phyloP scores from a whole-genome alignment of 441 rosid species.

The Corymbia citriodora region DNA sequence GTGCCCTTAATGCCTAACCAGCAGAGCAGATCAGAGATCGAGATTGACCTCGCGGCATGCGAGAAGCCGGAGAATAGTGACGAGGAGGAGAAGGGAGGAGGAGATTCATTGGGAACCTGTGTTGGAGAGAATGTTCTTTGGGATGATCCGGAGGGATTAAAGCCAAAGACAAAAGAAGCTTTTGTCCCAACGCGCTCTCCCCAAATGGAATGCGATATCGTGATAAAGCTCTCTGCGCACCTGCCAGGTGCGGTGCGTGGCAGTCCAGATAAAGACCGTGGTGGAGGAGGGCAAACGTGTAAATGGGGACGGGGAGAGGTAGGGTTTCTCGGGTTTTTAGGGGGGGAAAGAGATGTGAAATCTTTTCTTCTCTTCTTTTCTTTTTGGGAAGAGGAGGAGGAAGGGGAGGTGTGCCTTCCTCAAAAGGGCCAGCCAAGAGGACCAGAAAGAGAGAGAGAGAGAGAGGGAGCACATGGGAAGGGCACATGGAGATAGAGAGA shows the following conservation, averaged over 20 bases:
- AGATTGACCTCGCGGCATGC: not conserved
- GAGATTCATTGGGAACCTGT: not conserved
- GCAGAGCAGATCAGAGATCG: not conserved
- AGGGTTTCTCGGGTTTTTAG: not conserved
- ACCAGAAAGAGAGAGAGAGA: slow-evolving; percentile 1
- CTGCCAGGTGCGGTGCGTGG: not conserved
- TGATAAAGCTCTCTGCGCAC: not conserved
- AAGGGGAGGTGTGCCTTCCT: not conserved
- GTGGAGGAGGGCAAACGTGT: not conserved
- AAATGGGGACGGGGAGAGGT: not conserved
- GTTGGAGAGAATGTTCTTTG: not conserved
- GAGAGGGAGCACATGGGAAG: slow-evolving; percentile 19
- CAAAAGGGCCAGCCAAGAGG: slow-evolving; percentile 37
- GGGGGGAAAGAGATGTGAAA: not conserved
- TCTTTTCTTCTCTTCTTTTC: not conserved
- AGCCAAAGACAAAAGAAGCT: not conserved
- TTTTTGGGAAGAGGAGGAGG: not conserved
- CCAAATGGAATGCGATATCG: not conserved
- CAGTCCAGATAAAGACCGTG: not conserved
- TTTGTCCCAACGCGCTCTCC: not conserved
- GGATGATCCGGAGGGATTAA: not conserved
- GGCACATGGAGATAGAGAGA: slow-evolving; percentile 19
- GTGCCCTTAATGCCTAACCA: not conserved
- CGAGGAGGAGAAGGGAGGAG: no score
- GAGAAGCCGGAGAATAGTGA: not conserved